These are phyloP conservation scores for Juglanconis sp. DNA, from an alignment of 2,329 filamentous ascomycete species.

Conservation along the genomic window DNA sequence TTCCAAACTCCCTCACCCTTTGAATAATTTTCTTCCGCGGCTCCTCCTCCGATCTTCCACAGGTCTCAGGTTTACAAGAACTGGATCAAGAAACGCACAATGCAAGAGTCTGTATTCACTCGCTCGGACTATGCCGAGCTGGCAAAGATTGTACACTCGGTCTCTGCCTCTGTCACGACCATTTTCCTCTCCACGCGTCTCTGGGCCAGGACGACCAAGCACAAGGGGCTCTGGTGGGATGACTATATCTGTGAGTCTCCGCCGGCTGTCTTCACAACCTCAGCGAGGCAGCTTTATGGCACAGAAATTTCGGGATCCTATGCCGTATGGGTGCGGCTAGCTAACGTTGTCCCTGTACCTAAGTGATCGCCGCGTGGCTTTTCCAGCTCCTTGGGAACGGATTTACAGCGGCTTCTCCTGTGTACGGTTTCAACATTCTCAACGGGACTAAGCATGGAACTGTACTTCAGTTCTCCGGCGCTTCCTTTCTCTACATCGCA, in stretches of 20 bases:
- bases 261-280: too few species aligned
- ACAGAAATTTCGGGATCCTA: not conserved
- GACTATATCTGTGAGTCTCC: conserved; percentile 8
- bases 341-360: not conserved
- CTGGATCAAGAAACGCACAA: too few species aligned
- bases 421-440: conserved; percentile 10
- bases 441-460: conserved; percentile 2
- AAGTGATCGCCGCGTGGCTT: conserved; percentile 13
- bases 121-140: conserved; percentile 10
- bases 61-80: too few species aligned
- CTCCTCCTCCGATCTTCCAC: too few species aligned
- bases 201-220: conserved; percentile 7
- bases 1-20: too few species aligned
- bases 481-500: conserved; percentile 7
- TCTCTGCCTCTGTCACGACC: conserved; percentile 6
- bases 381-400: conserved; percentile 8
- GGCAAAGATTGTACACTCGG: conserved; percentile 12
- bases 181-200: conserved; percentile 13
- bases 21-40: too few species aligned
- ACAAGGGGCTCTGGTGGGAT: conserved; percentile 12
- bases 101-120: too few species aligned
- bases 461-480: conserved; percentile 1
- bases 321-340: not conserved
- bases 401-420: conserved; percentile 5
- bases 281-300: not conserved